These are phyloP conservation scores for Leccinellum luteum DNA, from an alignment of 768 basidiomycete species.

Conservation along the genomic window DNA sequence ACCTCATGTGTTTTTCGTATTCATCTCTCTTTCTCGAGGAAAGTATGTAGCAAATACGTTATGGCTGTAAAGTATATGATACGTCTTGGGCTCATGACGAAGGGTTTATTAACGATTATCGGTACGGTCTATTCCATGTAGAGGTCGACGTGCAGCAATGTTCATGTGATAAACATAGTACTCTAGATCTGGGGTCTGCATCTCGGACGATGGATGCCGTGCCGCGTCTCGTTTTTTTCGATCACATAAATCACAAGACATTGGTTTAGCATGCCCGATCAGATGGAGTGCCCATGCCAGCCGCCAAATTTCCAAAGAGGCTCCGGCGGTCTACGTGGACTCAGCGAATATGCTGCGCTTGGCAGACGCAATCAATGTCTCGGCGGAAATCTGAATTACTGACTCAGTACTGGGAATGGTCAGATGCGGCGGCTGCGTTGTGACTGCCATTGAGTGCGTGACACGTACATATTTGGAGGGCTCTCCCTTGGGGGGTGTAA, in stretches of 20 bases:
- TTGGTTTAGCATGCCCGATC: constrained; percentile 9
- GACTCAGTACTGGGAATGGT: neutral
- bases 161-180: neutral
- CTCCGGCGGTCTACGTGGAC: constrained; percentile 6
- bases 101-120: neutral
- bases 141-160: neutral
- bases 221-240: neutral
- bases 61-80: constrained; percentile 35
- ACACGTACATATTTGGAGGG: constrained; percentile 14
- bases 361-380: constrained; percentile 10
- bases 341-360: constrained; percentile 13
- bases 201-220: neutral
- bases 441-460: constrained; percentile 10
- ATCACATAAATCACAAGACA: neutral
- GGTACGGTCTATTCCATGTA: neutral
- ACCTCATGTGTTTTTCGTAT: constrained; percentile 20
- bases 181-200: neutral
- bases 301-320: constrained; percentile 5
- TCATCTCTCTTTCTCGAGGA: constrained; percentile 7
- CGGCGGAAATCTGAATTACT: constrained; percentile 15
- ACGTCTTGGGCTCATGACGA: constrained; percentile 12
- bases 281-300: constrained; percentile 4
- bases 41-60: constrained; percentile 36
- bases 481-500: neutral
- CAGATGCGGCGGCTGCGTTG: neutral